phyloP scores from a whole-genome alignment of 768 basidiomycete species.

The Obba rivulosa region DNA sequence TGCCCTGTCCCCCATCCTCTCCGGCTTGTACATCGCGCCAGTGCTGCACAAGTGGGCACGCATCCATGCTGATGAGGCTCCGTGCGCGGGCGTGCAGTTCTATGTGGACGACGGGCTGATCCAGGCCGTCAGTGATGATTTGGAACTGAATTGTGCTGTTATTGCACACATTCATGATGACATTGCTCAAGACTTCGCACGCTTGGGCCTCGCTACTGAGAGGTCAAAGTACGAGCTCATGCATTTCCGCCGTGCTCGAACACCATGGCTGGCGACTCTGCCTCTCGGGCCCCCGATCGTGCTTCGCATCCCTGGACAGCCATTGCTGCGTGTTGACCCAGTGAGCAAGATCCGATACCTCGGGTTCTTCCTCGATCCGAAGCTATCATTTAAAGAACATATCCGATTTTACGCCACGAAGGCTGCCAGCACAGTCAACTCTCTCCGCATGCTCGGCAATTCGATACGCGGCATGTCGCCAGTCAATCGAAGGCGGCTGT shows the following conservation, averaged over 20 bases:
- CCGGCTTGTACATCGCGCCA: slow-evolving; percentile 12
- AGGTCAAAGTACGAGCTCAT: slow-evolving; percentile 11
- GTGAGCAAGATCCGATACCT: slow-evolving; percentile 7
- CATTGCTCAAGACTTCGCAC: neutral
- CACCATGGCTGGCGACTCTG: neutral
- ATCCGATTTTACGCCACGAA: slow-evolving; percentile 7
- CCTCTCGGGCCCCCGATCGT: neutral
- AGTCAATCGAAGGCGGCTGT: slow-evolving; percentile 9
- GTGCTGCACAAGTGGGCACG: slow-evolving; percentile 7
- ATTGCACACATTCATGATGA: neutral
- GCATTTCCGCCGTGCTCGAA: slow-evolving; percentile 6
- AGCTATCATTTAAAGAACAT: slow-evolving; percentile 8
- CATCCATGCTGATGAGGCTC: neutral
- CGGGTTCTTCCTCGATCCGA: slow-evolving; percentile 12
- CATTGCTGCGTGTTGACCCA: neutral
- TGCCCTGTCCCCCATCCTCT: slow-evolving; percentile 10
- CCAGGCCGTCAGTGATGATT: neutral
- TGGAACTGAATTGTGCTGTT: neutral
- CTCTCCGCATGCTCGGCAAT: slow-evolving; percentile 14
- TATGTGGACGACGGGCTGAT: slow-evolving; percentile 13
- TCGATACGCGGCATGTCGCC: slow-evolving; percentile 12
- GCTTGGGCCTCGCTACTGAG: slow-evolving; percentile 8
- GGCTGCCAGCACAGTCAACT: slow-evolving; percentile 6
- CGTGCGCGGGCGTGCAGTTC: slow-evolving; percentile 3
- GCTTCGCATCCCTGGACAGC: neutral